Base-by-base conservation (phyloP, 176 grass and related monocot species). In the Musa schizocarpa region DNA sequence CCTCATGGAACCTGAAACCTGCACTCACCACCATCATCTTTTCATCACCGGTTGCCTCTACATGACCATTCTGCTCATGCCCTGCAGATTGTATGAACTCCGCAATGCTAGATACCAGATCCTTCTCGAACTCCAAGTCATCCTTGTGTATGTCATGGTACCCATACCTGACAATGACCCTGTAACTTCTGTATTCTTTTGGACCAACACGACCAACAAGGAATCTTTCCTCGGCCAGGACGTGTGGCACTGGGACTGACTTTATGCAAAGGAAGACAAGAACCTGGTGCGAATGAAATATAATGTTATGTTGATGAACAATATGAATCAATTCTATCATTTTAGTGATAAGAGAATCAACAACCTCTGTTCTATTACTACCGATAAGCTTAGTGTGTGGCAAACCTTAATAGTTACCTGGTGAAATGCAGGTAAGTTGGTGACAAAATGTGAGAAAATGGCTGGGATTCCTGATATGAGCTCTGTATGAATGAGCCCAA, bases 351-450 rank as follows among this genome's bases (percentile, higher is more conserved):
- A 43, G 34, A 43, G 34, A 5, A 43, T 43, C 34, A 6, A 43
- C 34, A 0, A 43, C 34, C 4, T 6, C 34, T 5, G 34, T 43
- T 43, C 34, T 43, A 43, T 43, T 43, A 43, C 34, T 43, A 6
- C 4, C 0, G 4, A 43, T 6, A 43, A 43, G 8, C 9, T 20
- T 1, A 6, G 48, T 51, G 2, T 17, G 21, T 21, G 9, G 69
- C 1, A 51, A 52, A 19, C n/a, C 4, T 19, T 51, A 8, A 71
- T 17, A 51, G 1, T 65, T 81, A 98, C 94, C 94, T 98, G 94
- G 85, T 98, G 94, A 83, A 98, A 98, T 56, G 94, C 94, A 76
- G 94, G 94, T 9, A 98, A 79, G 52, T 98, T 98, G 68, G 94
- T 91, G 74, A 98, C 94, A 8, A 98, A 98, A 57, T 98, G 94